These are phyloP conservation scores for Cryptosporidium muris DNA, from an alignment of 169 alveolate species.

Conservation along the genomic window DNA sequence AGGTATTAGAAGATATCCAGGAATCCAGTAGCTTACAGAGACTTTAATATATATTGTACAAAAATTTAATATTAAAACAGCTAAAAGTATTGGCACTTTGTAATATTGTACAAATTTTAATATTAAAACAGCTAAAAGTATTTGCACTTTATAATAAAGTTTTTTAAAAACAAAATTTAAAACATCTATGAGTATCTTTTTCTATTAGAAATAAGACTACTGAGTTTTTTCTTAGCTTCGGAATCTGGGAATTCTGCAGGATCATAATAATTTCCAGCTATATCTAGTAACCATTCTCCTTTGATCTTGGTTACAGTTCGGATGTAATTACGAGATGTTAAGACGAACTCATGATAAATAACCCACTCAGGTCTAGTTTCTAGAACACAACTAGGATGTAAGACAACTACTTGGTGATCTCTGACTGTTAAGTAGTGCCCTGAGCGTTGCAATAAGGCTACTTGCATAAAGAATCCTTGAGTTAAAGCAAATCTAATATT, in stretches of 20 bases:
- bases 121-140: too few species aligned
- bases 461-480: conserved; percentile 93
- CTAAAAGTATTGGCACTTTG: too few species aligned
- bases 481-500: conserved; percentile 82
- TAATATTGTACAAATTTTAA: too few species aligned
- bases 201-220: too few species aligned
- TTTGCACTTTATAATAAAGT: neutral
- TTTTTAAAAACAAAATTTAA: neutral
- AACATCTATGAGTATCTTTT: too few species aligned
- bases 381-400: conserved; percentile 97
- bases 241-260: conserved; percentile 83
- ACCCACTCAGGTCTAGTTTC: conserved; percentile 96
- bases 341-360: conserved; percentile 94
- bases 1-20: conserved; percentile 56
- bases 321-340: conserved; percentile 95
- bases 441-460: conserved; percentile 87
- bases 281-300: conserved; percentile 90
- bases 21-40: conserved; percentile 3
- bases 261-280: conserved; percentile 88
- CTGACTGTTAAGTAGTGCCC: conserved; percentile 94
- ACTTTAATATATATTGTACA: too few species aligned
- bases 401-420: conserved; percentile 94
- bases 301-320: conserved; percentile 92
- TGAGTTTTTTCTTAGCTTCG: conserved; percentile 80
- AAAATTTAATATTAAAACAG: too few species aligned